These are phyloP conservation scores for Tilletia setariae DNA, from an alignment of 1,284 basidiomycete species.

Conservation along the genomic window DNA sequence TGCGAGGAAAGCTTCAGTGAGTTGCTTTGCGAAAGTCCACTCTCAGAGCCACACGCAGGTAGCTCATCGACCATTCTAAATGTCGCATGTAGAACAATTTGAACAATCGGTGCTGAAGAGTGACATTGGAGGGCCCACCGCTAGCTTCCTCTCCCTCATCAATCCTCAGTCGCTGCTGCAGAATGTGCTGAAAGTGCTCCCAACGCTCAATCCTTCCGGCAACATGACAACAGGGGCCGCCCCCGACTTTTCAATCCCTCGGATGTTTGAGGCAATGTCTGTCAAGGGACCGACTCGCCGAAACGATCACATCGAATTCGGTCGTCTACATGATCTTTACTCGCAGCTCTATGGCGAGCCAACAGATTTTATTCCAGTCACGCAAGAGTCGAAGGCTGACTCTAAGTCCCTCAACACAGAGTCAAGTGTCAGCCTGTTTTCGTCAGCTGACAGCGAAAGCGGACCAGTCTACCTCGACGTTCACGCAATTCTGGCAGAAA, in stretches of 20 bases:
- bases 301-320: no score
- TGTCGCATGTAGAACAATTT: neutral
- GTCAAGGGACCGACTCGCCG: no score
- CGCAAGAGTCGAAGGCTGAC: neutral
- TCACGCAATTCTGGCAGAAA: neutral
- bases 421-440: neutral
- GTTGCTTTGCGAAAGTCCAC: neutral
- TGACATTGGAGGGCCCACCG: conserved; percentile 7
- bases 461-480: neutral
- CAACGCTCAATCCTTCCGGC: neutral
- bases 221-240: neutral
- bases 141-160: neutral
- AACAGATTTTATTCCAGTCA: neutral
- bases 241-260: no score
- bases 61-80: neutral
- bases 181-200: neutral
- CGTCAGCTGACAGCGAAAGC: neutral
- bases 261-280: no score
- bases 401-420: neutral
- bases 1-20: conserved; percentile 1
- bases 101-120: neutral
- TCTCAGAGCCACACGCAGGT: neutral
- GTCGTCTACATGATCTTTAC: neutral
- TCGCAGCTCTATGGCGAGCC: neutral
- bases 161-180: neutral